Evolutionary conservation across 208 protist genomes (phyloP), one percentile per base, ranked within the genome.

Genomic region (Leishmania braziliensis): DNA sequence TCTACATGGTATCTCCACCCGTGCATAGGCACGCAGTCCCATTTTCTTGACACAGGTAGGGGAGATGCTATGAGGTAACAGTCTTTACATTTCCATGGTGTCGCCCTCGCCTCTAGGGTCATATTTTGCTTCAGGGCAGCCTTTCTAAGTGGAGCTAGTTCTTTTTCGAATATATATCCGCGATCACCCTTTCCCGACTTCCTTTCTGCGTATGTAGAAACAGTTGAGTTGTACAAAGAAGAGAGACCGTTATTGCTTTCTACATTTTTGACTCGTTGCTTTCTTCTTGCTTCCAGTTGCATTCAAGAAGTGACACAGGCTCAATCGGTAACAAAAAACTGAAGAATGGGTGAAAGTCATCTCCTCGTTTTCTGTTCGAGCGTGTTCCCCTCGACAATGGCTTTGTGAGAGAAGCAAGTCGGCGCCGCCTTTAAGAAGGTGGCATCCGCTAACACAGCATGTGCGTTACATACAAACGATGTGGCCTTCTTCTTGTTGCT

Each of bases 11-110:
- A 73, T 48, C 68, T 73, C 18, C 68, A 53, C 39, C 39, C 16
- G 46, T 73, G 68, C 68, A 73, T n/a, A 73, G 53, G 68, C 68
- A 53, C 68, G 3, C 46, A 73, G 43, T 50, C 68, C 33, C 46
- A 23, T 73, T 29, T 23, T 65, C 26, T 51, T 53, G 8, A 73
- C 26, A 5, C 39, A 73, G 23, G 43, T 46, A 46, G 43, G 39
- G 10, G 46, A n/a, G 8, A 54, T 6, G 23, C 68, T 54, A 73
- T 20, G 8, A 53, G 68, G 43, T 73, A 53, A 73, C 1, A 9
- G 68, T 29, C 53, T 53, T 51, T 72, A 0, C 6, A 9, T 60
- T 76, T 5, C 36, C 3, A 51, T 73, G 6, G 26, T 73, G 10
- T 53, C 20, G 6, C 39, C 46, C 23, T 53, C 68, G 33, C 26